Conservation (phyloP, 306 rosid genomes). For the Gastrolobium villosum region DNA sequence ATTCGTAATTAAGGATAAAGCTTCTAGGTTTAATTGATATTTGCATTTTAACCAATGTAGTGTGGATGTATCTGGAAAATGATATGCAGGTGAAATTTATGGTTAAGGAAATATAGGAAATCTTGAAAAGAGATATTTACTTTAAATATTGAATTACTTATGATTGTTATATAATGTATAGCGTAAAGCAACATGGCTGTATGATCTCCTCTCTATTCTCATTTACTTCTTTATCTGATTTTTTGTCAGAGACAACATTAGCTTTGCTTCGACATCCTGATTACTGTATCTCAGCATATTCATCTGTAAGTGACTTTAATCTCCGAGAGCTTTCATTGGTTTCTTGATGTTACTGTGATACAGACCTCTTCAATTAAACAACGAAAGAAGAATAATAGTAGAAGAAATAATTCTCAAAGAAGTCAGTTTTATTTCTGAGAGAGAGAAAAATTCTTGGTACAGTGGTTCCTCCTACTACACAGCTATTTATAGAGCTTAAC, state of each 20-base stretch:
- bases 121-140: constrained; percentile 19
- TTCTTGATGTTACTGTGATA: constrained; percentile 8
- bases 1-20: constrained; percentile 4
- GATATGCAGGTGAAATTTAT: neutral
- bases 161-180: constrained; percentile 15
- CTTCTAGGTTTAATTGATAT: neutral
- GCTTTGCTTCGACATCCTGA: constrained; percentile 96
- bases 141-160: constrained; percentile 28
- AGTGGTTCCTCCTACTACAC: too few relatives aligned
- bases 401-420: too few relatives aligned
- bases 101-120: constrained; percentile 28
- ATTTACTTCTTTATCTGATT: constrained; percentile 29
- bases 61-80: constrained; percentile 25
- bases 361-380: too few relatives aligned
- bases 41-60: neutral
- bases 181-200: constrained; percentile 25
- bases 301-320: constrained; percentile 77
- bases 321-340: constrained; percentile 31
- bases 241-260: constrained; percentile 84
- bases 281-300: constrained; percentile 91
- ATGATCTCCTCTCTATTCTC: constrained; percentile 38
- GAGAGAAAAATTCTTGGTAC: too few relatives aligned
- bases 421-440: too few relatives aligned
- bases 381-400: too few relatives aligned
- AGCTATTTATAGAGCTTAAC: too few relatives aligned